Evolutionary conservation across 108 stramenopile genomes (phyloP).

Genomic region (Hondaea fermentalgiana): DNA sequence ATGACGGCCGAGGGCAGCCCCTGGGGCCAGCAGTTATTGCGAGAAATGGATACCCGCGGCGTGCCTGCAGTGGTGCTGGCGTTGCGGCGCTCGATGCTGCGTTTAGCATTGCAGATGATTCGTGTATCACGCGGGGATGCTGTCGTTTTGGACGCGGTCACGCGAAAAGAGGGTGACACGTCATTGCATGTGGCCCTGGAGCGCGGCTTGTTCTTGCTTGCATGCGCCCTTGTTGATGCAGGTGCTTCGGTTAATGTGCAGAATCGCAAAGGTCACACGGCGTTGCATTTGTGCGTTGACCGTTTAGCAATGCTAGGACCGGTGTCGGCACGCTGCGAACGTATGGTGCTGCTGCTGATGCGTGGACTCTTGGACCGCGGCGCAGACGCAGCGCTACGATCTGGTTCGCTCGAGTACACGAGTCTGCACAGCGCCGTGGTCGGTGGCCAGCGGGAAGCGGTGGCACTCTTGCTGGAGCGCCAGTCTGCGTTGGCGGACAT

Average conservation of each 20-base stretch:
- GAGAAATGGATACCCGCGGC: neutral
- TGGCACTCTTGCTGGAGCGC: neutral
- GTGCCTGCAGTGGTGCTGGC: neutral
- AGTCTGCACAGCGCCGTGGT: neutral
- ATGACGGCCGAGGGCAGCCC: neutral
- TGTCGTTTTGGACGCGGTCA: neutral
- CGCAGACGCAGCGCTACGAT: neutral
- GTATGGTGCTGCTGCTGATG: neutral
- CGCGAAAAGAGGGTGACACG: neutral
- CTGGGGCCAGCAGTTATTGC: neutral
- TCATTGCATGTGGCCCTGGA: neutral
- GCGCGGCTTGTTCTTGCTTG: neutral
- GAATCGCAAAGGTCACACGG: neutral
- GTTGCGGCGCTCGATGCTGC: neutral
- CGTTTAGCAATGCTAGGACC: neutral
- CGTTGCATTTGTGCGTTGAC: neutral
- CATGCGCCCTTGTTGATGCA: neutral
- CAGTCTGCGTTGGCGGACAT: neutral
- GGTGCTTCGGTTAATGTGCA: neutral
- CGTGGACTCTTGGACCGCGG: neutral
- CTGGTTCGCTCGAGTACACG: neutral
- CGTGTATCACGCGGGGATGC: neutral
- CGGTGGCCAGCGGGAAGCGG: neutral
- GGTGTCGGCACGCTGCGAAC: neutral
- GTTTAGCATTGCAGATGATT: neutral